Base-by-base conservation (phyloP, 2,329 filamentous ascomycete genomes). In the Colletotrichum godetiae region DNA sequence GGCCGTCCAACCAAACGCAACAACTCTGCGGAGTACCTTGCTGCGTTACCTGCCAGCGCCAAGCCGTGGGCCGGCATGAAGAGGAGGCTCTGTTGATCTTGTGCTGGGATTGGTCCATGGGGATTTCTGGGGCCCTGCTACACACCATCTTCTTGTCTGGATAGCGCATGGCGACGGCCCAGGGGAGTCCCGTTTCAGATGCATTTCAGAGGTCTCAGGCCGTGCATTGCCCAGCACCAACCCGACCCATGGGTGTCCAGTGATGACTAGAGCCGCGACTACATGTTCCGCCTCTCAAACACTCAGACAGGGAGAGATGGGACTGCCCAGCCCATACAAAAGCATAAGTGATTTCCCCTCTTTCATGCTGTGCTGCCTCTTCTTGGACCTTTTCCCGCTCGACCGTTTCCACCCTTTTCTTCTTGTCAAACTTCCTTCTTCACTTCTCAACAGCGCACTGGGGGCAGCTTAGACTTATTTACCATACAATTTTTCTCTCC, bases 141-240 rank as follows among this genome's bases (percentile, higher is more conserved):
- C 67, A 73, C 71, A 73, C 71, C 71, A 73, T 71, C 71, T 71
- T 29, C 31, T 69, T 27, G 42, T 64, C 61, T 63, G 46, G 74
- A 68, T 67, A 69, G 52, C 76, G 77, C 78, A 76, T 80, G 71
- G 77, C 68, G 62, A 72, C 37, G 35, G 77, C 74, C 77, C 80
- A 78, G 78, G 77, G 76, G 74, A 74, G 72, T 76, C 74, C 76
- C 75, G 81, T 83, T 83, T 83, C 81, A 83, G 78, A 79, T 80
- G 65, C 76, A 78, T 79, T 79, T 81, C 79, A 80, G 77, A 77
- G 46, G 71, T 76, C 76, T 76, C 77, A 76, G 78, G 75, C 68
- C 66, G 65, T 72, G 67, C 65, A 67, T 74, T 66, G 52, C 73
- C 69, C 65, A 56, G 53, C 56, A 52, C 69, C 59, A 59, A 67